phyloP scores from a whole-genome alignment of 2,329 filamentous ascomycete genomes.

The Paradendryphiella salina region DNA sequence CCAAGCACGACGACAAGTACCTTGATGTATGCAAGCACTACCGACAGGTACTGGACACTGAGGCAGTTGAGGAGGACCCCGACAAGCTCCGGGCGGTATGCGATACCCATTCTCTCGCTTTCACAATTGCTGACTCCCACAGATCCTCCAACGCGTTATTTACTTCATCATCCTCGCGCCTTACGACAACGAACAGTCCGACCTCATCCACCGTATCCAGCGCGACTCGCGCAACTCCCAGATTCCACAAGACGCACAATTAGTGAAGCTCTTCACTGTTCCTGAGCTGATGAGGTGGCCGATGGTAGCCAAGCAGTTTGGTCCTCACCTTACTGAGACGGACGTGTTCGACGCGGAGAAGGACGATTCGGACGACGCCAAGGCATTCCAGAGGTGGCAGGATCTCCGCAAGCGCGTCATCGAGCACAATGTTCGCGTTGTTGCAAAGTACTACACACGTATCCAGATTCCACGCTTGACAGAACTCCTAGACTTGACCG shows the following conservation, averaged over 20 bases:
- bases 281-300: slow-evolving; percentile 99
- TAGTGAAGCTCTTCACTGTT: slow-evolving; percentile 92
- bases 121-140: background rate
- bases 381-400: slow-evolving; percentile 85
- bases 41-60: slow-evolving; percentile 92
- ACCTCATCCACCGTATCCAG: slow-evolving; percentile 90
- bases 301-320: slow-evolving; percentile 84
- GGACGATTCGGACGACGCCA: slow-evolving; percentile 70
- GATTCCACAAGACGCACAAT: slow-evolving; percentile 77
- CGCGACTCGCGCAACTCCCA: slow-evolving; percentile 79
- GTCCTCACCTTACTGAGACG: slow-evolving; percentile 81
- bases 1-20: slow-evolving; percentile 97
- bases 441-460: slow-evolving; percentile 98
- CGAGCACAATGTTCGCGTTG: slow-evolving; percentile 96
- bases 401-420: slow-evolving; percentile 97
- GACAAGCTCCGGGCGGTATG: slow-evolving; percentile 82
- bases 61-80: slow-evolving; percentile 88
- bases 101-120: slow-evolving; percentile 9
- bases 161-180: slow-evolving; percentile 97
- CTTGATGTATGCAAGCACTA: slow-evolving; percentile 98
- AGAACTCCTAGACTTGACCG: slow-evolving; percentile 84
- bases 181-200: slow-evolving; percentile 97
- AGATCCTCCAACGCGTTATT: slow-evolving; percentile 92
- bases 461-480: slow-evolving; percentile 91
- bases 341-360: slow-evolving; percentile 80